A percentile compares a stretch with the other conserved stretches of the same genome.
phyloP scores from a whole-genome alignment of 768 basidiomycete genomes.

The Hygrophorus russula region DNA sequence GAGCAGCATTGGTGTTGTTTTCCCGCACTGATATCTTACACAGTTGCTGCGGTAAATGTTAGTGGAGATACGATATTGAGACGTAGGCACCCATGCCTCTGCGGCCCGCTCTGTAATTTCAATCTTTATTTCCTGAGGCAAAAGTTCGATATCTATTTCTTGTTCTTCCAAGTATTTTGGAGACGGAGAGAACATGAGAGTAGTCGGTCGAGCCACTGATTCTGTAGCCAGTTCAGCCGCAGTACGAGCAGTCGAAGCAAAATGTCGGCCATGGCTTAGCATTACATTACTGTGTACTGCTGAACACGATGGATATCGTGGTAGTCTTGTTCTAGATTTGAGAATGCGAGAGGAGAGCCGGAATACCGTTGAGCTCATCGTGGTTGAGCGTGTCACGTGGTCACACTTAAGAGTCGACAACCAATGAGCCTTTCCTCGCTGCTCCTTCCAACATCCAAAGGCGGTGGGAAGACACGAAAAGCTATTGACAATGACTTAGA shows the following conservation, averaged over 20 bases:
- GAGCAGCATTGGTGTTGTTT: constrained; percentile 49
- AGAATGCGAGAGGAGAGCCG: neutral
- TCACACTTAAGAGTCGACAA: too few species aligned
- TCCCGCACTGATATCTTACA: constrained; percentile 55
- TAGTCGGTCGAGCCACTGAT: constrained; percentile 22
- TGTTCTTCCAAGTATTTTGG: constrained; percentile 42
- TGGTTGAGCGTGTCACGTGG: neutral
- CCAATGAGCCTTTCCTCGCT: constrained; percentile 50
- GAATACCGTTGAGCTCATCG: neutral
- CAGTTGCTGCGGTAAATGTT: constrained; percentile 52
- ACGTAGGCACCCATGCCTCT: constrained; percentile 33
- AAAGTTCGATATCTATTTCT: constrained; percentile 52
- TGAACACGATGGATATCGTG: neutral
- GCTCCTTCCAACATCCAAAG: constrained; percentile 27
- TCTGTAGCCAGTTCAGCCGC: neutral
- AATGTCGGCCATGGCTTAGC: neutral
- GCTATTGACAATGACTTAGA: constrained; percentile 51
- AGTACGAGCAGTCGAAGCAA: neutral
- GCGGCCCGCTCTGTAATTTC: constrained; percentile 66
- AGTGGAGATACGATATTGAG: constrained; percentile 5
- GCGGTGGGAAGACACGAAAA: constrained; percentile 13
- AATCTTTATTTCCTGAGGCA: constrained; percentile 44
- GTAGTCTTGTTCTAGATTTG: neutral
- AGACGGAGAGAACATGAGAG: constrained; percentile 40
- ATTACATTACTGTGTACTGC: neutral